Conservation (phyloP, 495 filamentous ascomycete genomes). For the Penicillium cataractarum region DNA sequence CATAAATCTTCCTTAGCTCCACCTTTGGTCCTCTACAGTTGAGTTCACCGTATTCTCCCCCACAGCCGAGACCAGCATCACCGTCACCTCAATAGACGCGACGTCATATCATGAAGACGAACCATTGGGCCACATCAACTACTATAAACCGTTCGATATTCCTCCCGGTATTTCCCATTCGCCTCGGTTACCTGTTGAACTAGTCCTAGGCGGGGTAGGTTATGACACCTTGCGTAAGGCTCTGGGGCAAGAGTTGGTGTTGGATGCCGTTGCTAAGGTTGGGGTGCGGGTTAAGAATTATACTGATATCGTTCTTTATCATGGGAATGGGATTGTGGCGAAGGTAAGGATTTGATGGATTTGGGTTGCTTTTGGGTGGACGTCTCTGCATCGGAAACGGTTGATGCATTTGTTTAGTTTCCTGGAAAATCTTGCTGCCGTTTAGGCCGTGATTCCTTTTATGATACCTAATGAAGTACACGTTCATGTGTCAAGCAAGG, state of each 20-base stretch:
- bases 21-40: slow-evolving; percentile 83
- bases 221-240: slow-evolving; percentile 80
- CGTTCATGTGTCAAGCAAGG: neutral
- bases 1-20: slow-evolving; percentile 52
- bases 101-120: slow-evolving; percentile 83
- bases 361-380: neutral
- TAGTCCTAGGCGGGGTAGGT: slow-evolving; percentile 75
- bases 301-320: slow-evolving; percentile 68
- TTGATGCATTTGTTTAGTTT: neutral
- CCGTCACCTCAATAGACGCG: slow-evolving; percentile 77
- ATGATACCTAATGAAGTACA: slow-evolving; percentile 1
- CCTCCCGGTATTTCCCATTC: slow-evolving; percentile 71
- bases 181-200: slow-evolving; percentile 79
- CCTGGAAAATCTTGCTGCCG: neutral
- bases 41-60: slow-evolving; percentile 84
- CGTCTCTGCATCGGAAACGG: neutral
- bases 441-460: neutral
- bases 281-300: slow-evolving; percentile 73
- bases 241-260: slow-evolving; percentile 76
- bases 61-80: slow-evolving; percentile 67
- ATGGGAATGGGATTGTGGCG: slow-evolving; percentile 74
- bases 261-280: slow-evolving; percentile 78
- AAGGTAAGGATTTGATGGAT: slow-evolving; percentile 60
- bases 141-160: slow-evolving; percentile 73
- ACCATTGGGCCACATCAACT: slow-evolving; percentile 73